A percentile compares a stretch with the other conserved stretches of the same genome.
Evolutionary conservation across 371 early-diverging fungal genomes (phyloP).

Genomic region (Haplosporangium sp.): DNA sequence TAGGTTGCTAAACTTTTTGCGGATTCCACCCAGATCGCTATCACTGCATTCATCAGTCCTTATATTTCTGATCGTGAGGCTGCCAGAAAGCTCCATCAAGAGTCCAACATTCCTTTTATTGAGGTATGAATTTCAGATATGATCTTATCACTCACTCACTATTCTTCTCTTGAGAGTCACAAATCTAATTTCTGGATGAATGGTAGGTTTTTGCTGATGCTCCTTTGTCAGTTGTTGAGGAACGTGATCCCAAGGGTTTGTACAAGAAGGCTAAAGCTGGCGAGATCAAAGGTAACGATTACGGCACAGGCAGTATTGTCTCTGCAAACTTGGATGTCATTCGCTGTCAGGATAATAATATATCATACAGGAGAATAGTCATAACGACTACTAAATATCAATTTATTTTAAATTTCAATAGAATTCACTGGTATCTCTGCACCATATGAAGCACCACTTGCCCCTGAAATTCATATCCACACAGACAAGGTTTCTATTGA

Average conservation of each 20-base stretch:
- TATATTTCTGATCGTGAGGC: conserved; percentile 85
- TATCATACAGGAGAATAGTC: not conserved
- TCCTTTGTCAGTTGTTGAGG: conserved; percentile 88
- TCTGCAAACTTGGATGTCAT: not conserved
- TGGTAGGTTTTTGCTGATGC: conserved; percentile 84
- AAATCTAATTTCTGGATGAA: no score
- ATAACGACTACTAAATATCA: conserved; percentile 1
- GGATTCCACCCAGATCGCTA: conserved; percentile 82
- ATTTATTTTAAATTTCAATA: conserved; percentile 9
- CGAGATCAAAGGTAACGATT: conserved; percentile 77
- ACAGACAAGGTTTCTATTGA: conserved; percentile 82
- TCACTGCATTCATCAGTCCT: conserved; percentile 94
- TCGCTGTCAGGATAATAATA: not conserved
- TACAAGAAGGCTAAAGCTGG: conserved; percentile 96
- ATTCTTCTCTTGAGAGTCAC: no score
- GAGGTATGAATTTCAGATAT: conserved; percentile 59
- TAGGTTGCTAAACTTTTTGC: conserved; percentile 91
- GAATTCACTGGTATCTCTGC: conserved; percentile 95
- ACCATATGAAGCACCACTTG: conserved; percentile 90
- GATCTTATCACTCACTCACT: no score
- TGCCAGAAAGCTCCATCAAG: conserved; percentile 83
- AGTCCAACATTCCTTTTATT: conserved; percentile 81
- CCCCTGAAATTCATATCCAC: conserved; percentile 87
- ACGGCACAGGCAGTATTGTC: not conserved
- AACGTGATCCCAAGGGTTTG: conserved; percentile 95